Conservation (phyloP, 441 rosid genomes). For the Capsella rubella region DNA sequence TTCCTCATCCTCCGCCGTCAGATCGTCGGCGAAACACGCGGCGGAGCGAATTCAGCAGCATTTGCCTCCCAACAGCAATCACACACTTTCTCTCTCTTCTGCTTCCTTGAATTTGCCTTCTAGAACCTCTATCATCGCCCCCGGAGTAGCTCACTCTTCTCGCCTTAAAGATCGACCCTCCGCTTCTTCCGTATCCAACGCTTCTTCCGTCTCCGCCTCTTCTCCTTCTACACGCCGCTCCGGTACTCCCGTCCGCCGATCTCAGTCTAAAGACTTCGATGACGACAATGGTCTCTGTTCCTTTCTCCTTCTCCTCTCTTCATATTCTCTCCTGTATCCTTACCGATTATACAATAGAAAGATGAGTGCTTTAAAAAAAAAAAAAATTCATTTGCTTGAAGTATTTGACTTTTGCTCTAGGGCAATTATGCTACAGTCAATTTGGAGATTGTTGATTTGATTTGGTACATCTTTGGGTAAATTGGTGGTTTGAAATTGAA, state of each 20-base stretch:
- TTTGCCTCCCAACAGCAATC: constrained; percentile 43
- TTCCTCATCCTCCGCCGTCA: constrained; percentile 43
- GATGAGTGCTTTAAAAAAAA: too few relatives aligned
- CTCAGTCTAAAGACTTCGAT: constrained; percentile 53
- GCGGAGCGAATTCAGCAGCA: constrained; percentile 49
- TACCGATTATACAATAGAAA: background rate
- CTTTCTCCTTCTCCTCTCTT: background rate
- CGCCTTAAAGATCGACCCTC: constrained; percentile 56
- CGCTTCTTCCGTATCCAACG: constrained; percentile 42
- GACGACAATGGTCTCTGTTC: constrained; percentile 52
- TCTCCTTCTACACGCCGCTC: constrained; percentile 59
- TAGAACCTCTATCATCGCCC: constrained; percentile 47
- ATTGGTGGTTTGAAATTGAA: background rate
- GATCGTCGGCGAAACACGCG: constrained; percentile 50
- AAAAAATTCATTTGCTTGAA: background rate
- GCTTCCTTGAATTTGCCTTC: constrained; percentile 48
- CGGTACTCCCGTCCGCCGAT: constrained; percentile 63
- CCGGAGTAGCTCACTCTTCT: constrained; percentile 47
- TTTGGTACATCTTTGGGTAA: background rate
- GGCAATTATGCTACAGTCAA: constrained; percentile 14
- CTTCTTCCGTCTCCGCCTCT: constrained; percentile 49
- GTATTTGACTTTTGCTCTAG: constrained; percentile 19
- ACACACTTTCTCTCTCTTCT: constrained; percentile 38
- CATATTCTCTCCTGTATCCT: background rate
- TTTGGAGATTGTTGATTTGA: constrained; percentile 4